Base-by-base conservation (phyloP, 306 rosid species). In the Elaeagnus macrophylla region DNA sequence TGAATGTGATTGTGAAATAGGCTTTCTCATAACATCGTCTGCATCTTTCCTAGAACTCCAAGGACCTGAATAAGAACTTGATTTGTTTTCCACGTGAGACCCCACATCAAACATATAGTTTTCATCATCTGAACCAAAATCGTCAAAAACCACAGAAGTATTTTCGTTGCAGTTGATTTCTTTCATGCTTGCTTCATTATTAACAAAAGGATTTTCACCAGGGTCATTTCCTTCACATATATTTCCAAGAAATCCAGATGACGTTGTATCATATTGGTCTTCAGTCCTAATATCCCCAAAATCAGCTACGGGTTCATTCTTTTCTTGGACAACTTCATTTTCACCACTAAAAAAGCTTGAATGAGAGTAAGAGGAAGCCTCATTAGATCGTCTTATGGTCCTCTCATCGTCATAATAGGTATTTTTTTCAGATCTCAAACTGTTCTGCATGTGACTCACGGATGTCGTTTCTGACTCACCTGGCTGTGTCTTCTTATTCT, bases 101-200 rank as follows among this genome's bases (percentile, higher is more conserved):
- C 66, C 75, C 50, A 45, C 44, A 53, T 72, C 75, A 61, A 72
- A 25, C 32, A 25, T 69, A 54, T 57, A 41, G 48, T 76, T 71
- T 78, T 73, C 85, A 56, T 71, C 87, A 14, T 84, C 99, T 9
- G 88, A 79, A 51, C 64, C 85, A 16, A 71, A 84, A 67, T 87
- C 87, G 50, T 91, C 99, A 71, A 87, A 91, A 38, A 63, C 71
- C 61, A 65, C 68, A 43, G 83, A 20, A 63, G 77, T 57, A 61
- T 76, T 62, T 52, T 70, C 79, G 54, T 65, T 54, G 43, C 78
- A 73, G 73, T 56, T 60, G 15, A 59, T 65, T 64, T 70, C 77
- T 58, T 19, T 49, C 5, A 59, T 60, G 57, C 61, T 79, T 66
- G 57, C 59, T 60, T 68, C 76, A 79, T 75, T 79, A 14, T 63